Percentiles rank a stretch among this genome's conserved stretches.
Evolutionary conservation across 257 asterid genomes (phyloP).

Genomic region (Misopates orontium): DNA sequence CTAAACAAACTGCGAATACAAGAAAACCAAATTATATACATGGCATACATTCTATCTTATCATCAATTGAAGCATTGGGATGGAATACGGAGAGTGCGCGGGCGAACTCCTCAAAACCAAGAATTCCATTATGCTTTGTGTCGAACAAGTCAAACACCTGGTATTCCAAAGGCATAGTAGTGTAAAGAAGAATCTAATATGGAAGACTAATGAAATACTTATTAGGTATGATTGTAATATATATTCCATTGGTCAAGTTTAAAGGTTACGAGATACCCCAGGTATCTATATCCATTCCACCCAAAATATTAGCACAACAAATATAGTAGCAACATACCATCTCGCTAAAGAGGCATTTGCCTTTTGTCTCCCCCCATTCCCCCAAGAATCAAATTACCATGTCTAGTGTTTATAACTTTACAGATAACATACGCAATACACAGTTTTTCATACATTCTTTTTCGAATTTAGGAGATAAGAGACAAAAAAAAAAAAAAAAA

Average conservation of each 20-base stretch:
- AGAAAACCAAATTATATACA: constrained; percentile 20
- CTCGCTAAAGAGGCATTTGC: no score
- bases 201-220: not conserved
- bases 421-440: not conserved
- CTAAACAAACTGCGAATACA: not conserved
- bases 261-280: not conserved
- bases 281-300: not conserved
- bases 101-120: constrained; percentile 97
- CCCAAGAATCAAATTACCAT: not conserved
- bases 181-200: constrained; percentile 22
- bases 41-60: constrained; percentile 81
- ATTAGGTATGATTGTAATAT: not conserved
- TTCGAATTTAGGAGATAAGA: not conserved
- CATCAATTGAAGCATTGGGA: constrained; percentile 96
- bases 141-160: constrained; percentile 98
- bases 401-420: not conserved
- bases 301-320: not conserved
- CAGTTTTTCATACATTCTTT: not conserved
- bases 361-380: not conserved
- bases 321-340: not conserved
- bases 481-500: not conserved
- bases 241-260: no score
- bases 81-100: constrained; percentile 98
- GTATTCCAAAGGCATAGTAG: constrained; percentile 8
- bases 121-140: constrained; percentile 93